Conservation (phyloP, 2,329 filamentous ascomycete genomes). For the Zasmidium citrigriseum region DNA sequence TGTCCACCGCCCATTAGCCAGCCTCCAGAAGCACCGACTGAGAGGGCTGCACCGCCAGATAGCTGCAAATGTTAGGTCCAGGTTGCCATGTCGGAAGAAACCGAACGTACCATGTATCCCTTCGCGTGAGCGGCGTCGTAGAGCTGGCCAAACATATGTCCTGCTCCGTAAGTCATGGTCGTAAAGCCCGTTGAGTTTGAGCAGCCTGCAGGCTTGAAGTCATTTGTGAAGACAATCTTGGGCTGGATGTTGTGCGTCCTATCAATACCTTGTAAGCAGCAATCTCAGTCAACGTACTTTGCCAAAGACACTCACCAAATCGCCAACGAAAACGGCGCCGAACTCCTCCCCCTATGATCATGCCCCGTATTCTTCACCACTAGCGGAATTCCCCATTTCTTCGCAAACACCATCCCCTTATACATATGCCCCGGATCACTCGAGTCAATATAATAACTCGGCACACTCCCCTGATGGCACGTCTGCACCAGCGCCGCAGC, state of each 20-base stretch:
- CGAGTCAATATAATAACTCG: conserved; percentile 23
- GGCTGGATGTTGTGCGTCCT: conserved; percentile 10
- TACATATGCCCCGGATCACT: conserved; percentile 16
- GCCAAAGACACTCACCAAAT: neutral
- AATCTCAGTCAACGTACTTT: no score
- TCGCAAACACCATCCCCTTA: conserved; percentile 19
- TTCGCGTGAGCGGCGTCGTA: conserved; percentile 10
- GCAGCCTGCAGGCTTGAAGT: conserved; percentile 19
- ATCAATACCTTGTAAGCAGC: no score
- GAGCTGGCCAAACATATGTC: no score
- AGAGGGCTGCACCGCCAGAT: conserved; percentile 17
- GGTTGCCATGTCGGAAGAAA: no score
- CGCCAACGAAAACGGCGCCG: neutral
- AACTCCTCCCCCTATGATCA: conserved; percentile 1
- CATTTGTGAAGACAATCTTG: conserved; percentile 6
- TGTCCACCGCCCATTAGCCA: conserved; percentile 26
- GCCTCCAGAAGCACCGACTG: conserved; percentile 25
- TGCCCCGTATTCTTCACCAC: conserved; percentile 7
- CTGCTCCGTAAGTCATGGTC: conserved; percentile 18
- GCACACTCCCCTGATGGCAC: conserved; percentile 18
- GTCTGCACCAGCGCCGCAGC: neutral
- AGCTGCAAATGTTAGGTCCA: no score
- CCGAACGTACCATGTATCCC: neutral
- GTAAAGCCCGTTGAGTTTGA: conserved; percentile 3
- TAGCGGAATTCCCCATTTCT: conserved; percentile 13